Evolutionary conservation across 2,329 filamentous ascomycete genomes (phyloP), one percentile per base, ranked within the genome.

Genomic region (Ustulina deusta): DNA sequence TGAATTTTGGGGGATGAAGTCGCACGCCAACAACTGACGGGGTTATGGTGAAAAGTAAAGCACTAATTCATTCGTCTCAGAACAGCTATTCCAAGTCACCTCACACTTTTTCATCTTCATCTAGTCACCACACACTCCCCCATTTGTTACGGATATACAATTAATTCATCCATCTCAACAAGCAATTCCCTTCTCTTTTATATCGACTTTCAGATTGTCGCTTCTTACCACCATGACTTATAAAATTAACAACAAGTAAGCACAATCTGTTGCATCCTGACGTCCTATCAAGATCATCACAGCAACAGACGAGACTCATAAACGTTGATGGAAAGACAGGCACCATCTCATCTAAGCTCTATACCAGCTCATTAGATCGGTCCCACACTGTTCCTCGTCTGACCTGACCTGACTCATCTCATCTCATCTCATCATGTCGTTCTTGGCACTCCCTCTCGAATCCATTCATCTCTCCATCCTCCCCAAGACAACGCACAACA

Each of bases 391-490:
- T 15, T 9, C 17, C 15, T 32, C 15, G 1, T 9, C 25, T 17
- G 11, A 17, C 2, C 46, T 6, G 25, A 25, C 17, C 46, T n/a
- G 22, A n/a, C n/a, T n/a, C n/a, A n/a, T n/a, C n/a, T n/a, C n/a
- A 38, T n/a, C 25, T n/a, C 40, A 46, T 44, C 55, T 17, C 54
- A 40, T 27, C 49, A 66, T 63, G 60, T 29, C 54, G 3, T 49
- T 22, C 29, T 1, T 49, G 29, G 80, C 81, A 51, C 81, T 84
- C 6, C 84, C 84, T 1, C 79, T 89, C 9, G 83, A 84, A 71
- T 79, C 82, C 2, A 78, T 86, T 25, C 75, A 78, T 54, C 76
- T 86, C 22, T 78, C 78, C 42, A 81, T 82, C 11, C 78, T 83
- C 4, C 82, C 84, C 20, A 76, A 84, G 66, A 81, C 82, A 32